phyloP scores from a whole-genome alignment of 164 flowering plant genomes.

The Aristolochia californica region DNA sequence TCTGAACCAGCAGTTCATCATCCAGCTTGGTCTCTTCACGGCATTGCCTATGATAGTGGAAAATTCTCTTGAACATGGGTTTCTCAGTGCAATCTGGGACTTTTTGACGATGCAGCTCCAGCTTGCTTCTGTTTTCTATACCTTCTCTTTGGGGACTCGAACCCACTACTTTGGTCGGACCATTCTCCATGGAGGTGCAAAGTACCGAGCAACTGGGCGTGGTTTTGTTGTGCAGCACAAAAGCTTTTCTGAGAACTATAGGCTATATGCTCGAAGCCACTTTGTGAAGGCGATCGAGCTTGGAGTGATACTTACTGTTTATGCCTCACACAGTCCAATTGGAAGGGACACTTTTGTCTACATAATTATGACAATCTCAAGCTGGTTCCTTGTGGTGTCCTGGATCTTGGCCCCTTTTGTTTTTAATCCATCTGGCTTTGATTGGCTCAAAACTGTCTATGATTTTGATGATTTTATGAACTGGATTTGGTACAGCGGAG shows the following conservation, averaged over 20 bases:
- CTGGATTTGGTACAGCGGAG: conserved; percentile 78
- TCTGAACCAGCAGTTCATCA: conserved; percentile 72
- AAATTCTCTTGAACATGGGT: conserved; percentile 77
- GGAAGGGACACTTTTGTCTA: conserved; percentile 53
- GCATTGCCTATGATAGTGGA: conserved; percentile 94
- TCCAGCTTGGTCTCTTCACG: conserved; percentile 87
- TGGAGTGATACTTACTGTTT: conserved; percentile 62
- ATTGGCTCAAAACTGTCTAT: conserved; percentile 91
- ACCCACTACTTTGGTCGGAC: conserved; percentile 89
- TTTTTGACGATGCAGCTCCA: conserved; percentile 86
- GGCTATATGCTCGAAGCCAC: conserved; percentile 90
- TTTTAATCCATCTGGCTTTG: conserved; percentile 97
- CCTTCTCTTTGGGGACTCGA: conserved; percentile 89
- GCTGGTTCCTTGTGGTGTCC: conserved; percentile 88
- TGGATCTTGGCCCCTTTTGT: conserved; percentile 88
- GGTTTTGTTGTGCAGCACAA: conserved; percentile 93
- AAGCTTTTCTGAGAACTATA: conserved; percentile 83
- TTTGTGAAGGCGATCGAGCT: conserved; percentile 91
- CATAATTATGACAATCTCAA: conserved; percentile 63
- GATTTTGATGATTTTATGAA: conserved; percentile 82
- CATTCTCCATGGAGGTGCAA: conserved; percentile 96
- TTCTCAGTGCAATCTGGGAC: conserved; percentile 80
- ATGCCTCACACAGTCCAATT: conserved; percentile 59
- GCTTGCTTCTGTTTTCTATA: conserved; percentile 71
- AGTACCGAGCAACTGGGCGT: conserved; percentile 94